Base-by-base conservation (phyloP, 2,329 filamentous ascomycete species). In the Beauveria sp. region DNA sequence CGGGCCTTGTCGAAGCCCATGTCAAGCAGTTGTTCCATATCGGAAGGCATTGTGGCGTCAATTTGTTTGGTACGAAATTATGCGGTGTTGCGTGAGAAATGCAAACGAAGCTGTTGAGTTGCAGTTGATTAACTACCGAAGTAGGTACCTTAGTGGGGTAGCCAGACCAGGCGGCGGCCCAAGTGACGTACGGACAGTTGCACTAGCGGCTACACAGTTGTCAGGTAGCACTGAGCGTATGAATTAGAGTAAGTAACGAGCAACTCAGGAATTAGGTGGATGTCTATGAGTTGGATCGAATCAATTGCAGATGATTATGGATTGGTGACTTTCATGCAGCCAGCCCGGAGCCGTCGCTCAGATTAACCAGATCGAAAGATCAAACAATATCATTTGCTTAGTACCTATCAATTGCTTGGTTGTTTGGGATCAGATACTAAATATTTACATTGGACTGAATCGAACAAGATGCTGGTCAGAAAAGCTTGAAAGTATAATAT, bases 1-100 rank as follows among this genome's bases (percentile, higher is more conserved):
- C 90, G 87, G 69, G 91, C 85, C 69, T 86, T 84, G 65, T 96
- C 91, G 70, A 99, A 99, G 75, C 86, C 86, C 85, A 89, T 88
- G 57, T 88, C 85, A 65, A 88, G 71, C 67, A 89, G 76, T 41
- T 81, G 75, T 20, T 86, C 80, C 20, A 88, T 77, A 67, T 88
- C 85, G 50, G 83, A 80, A 64, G 81, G 76, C 65, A 82, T 80
- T 50, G 55, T 58, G 46, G 28, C 34, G 28, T 54, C 18, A 41
- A 8, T 41, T n/a, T 50, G 28, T 14, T 30, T 22, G 8, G 30
- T 28, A 20, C 16, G 20, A 5, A 58, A 41, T 18, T 16, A 12
- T 4, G 44, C 26, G 20, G 55, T 50, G 30, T 48, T 43, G 22
- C 20, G 37, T 51, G 46, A 44, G 24, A 18, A 30, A 18, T 7